Evolutionary conservation across 495 filamentous ascomycete genomes (phyloP), one percentile per base, ranked within the genome.

Genomic region (Neohortaea acidophila): DNA sequence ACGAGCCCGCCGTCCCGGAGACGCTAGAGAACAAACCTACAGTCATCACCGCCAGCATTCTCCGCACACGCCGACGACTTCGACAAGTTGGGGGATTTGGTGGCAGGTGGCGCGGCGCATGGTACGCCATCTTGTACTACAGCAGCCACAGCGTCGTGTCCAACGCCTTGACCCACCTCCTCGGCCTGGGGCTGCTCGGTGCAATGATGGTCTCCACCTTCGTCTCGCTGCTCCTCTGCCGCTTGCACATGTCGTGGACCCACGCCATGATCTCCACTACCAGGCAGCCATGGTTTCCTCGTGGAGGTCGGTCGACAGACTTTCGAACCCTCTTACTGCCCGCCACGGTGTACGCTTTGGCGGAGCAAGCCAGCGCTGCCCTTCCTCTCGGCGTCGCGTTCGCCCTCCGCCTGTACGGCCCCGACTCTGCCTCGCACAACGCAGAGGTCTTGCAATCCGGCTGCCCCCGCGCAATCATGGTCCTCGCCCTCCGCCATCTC

Each of bases 21-120:
- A 43, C 43, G 8, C 41, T 65, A 23, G 36, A 60, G 39, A 49
- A 64, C 42, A 61, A 60, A 44, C 77, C 74, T 41, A n/a, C n/a
- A n/a, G n/a, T n/a, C n/a, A 65, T 79, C 53, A 81, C 77, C 25
- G 63, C 62, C 47, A 67, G 59, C 36, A 63, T 79, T 44, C 62
- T 67, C 30, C 61, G 60, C 11, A 68, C 75, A 3, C 51, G 77
- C 33, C 61, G 57, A 35, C 74, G 78, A 45, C 63, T 81, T n/a
- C 59, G 61, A 31, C 44, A 60, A 30, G 54, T 64, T 18, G 75
- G 59, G 21, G 77, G 77, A 13, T 59, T 58, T 33, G 57, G 58
- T 47, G 63, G 73, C 7, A 65, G 63, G 38, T 78, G 74, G 70
- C 70, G 75, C 14, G 75, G 73, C 36, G 48, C 70, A 22, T 43